phyloP scores from a whole-genome alignment of 2,329 filamentous ascomycete genomes.

The Venturiaceae sp. region DNA sequence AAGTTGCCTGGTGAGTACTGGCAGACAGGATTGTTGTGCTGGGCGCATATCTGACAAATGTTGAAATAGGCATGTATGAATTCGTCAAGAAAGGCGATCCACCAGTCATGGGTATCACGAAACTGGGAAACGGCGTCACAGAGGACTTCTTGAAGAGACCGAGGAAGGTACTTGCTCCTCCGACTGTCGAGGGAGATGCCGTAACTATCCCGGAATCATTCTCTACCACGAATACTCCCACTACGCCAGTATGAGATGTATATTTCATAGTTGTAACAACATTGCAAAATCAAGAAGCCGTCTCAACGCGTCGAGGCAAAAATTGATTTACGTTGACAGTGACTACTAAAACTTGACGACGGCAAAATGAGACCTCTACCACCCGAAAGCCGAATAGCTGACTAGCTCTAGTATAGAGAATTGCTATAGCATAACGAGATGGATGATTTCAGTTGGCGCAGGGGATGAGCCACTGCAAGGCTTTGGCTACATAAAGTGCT shows the following conservation, averaged over 20 bases:
- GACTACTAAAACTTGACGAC: too few species aligned
- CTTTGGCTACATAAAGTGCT: too few species aligned
- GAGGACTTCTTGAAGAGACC: conserved; percentile 76
- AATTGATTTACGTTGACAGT: too few species aligned
- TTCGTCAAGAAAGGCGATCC: conserved; percentile 90
- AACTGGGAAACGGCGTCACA: conserved; percentile 71
- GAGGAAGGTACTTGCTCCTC: conserved; percentile 27
- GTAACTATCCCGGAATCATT: not conserved
- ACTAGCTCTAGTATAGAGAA: too few species aligned
- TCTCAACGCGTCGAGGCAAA: too few species aligned
- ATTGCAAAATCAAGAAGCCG: too few species aligned
- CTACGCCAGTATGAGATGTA: not conserved
- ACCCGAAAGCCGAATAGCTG: too few species aligned
- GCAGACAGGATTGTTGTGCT: not conserved
- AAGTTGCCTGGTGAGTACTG: conserved; percentile 72
- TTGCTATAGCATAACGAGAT: too few species aligned
- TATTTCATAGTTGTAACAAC: not conserved
- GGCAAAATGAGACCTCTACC: too few species aligned
- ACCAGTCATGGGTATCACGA: conserved; percentile 85
- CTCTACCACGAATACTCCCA: not conserved
- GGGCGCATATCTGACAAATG: not conserved
- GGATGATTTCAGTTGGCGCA: too few species aligned
- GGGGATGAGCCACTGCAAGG: too few species aligned
- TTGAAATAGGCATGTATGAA: conserved; percentile 62
- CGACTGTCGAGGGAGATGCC: not conserved